Conservation (phyloP, 2,329 filamentous ascomycete genomes). For the Scytalidium sp. region DNA sequence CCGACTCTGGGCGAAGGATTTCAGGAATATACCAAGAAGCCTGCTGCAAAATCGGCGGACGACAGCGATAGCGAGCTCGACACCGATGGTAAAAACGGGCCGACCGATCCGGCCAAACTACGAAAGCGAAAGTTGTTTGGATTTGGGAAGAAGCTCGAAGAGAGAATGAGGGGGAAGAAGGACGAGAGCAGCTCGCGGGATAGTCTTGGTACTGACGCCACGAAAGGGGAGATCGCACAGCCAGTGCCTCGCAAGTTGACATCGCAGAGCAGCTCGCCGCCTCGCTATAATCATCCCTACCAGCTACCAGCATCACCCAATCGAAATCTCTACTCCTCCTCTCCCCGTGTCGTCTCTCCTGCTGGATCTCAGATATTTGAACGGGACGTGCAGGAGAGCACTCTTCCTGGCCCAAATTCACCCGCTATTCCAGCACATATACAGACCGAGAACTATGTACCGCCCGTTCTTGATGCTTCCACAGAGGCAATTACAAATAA, state of each 20-base stretch:
- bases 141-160: conserved; percentile 60
- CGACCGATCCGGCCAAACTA: conserved; percentile 26
- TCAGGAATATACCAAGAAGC: conserved; percentile 18
- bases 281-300: conserved; percentile 38
- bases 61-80: conserved; percentile 25
- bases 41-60: conserved; percentile 17
- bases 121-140: conserved; percentile 59
- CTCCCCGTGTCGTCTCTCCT: conserved; percentile 74
- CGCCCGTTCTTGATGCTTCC: conserved; percentile 84
- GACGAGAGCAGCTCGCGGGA: conserved; percentile 17
- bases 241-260: conserved; percentile 26
- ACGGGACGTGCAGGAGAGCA: conserved; percentile 84
- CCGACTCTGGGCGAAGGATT: conserved; percentile 32
- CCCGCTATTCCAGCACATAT: conserved; percentile 92
- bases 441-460: conserved; percentile 90
- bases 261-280: conserved; percentile 38
- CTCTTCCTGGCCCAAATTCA: conserved; percentile 64
- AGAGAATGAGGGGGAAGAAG: conserved; percentile 38
- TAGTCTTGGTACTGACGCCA: conserved; percentile 11
- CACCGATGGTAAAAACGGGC: conserved; percentile 28
- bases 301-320: conserved; percentile 52
- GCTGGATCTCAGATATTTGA: conserved; percentile 85
- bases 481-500: conserved; percentile 89
- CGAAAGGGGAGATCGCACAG: conserved; percentile 19
- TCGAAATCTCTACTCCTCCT: conserved; percentile 62